Evolutionary conservation across 2,329 filamentous ascomycete genomes (phyloP).

Genomic region (Colletotrichum tabaci): DNA sequence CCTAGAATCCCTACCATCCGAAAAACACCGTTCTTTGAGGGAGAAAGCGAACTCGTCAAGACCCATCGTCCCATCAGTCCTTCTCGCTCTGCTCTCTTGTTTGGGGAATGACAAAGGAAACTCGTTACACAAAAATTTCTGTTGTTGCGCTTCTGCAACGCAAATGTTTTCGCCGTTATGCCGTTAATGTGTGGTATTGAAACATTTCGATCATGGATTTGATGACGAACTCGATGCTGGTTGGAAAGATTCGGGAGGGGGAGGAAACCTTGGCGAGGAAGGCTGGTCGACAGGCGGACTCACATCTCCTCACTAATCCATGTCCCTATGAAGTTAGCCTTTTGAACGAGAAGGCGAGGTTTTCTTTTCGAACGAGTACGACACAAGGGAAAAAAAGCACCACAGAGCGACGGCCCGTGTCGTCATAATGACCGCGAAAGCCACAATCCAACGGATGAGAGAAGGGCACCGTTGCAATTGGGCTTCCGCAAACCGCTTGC

Average conservation of each 20-base stretch:
- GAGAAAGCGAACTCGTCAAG: not conserved
- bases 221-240: slow-evolving; percentile 8
- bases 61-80: not conserved
- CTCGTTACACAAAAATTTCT: slow-evolving; percentile 20
- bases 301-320: slow-evolving; percentile 38
- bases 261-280: not conserved
- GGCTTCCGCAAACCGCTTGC: slow-evolving; percentile 25
- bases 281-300: slow-evolving; percentile 21
- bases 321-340: slow-evolving; percentile 39
- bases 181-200: slow-evolving; percentile 20
- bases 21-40: slow-evolving; percentile 19
- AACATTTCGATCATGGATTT: slow-evolving; percentile 5
- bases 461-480: not conserved
- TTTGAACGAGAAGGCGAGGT: not conserved
- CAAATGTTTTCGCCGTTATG: slow-evolving; percentile 32
- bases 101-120: slow-evolving; percentile 29
- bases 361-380: not conserved
- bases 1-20: not conserved
- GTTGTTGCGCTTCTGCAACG: slow-evolving; percentile 7
- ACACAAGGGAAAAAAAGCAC: slow-evolving; percentile 22
- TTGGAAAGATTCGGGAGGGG: not conserved
- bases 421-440: not conserved
- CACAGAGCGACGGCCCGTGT: slow-evolving; percentile 1
- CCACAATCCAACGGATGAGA: not conserved
- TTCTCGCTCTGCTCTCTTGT: not conserved